Base-by-base conservation (phyloP, 306 rosid genomes). In the Dryas alaskensis region DNA sequence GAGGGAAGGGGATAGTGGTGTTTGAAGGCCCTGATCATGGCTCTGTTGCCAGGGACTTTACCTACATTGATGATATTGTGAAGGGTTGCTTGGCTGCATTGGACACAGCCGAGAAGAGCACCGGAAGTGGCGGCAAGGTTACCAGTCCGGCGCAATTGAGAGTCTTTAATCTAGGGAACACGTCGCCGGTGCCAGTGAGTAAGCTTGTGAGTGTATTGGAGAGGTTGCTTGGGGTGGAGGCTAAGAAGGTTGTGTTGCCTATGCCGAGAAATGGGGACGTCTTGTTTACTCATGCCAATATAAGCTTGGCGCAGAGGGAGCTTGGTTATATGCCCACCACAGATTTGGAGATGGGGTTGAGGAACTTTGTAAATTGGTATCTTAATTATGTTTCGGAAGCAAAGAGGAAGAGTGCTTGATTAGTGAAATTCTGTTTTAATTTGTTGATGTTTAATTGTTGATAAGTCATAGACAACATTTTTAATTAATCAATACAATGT, bases 31-130 rank as follows among this genome's bases (percentile, higher is more conserved):
- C 78, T 2, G 13, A 71, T 25, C 76, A 78, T 16, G 3, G 42
- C 1, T 65, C 84, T 42, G 85, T 80, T 14, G 80, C 82, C 1
- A 81, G 87, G 70, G 87, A 84, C 25, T 81, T 84, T 7, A 81
- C 88, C 13, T 81, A 78, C 77, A 78, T 84, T 43, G 83, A 81
- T 44, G 88, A 81, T 12, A 67, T 84, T 31, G 85, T 84, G 55
- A 81, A 72, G 69, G 88, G 85, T 22, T 81, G 83, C n/a, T n/a
- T 75, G 31, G 85, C 81, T 3, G 88, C 81, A 0, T 65, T 81
- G 63, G 88, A 78, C 27, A 81, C 88, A 7, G 80, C 85, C 1
- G 61, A 47, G 69, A 81, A 62, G 77, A 84, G 83, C 25, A 75
- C 83, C 3, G 77, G 87, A 4, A 81, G 76, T 42, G 77, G 84